These are phyloP conservation scores for Stagonosporopsis rhizophila DNA, from an alignment of 2,329 filamentous ascomycete genomes.

Conservation along the genomic window DNA sequence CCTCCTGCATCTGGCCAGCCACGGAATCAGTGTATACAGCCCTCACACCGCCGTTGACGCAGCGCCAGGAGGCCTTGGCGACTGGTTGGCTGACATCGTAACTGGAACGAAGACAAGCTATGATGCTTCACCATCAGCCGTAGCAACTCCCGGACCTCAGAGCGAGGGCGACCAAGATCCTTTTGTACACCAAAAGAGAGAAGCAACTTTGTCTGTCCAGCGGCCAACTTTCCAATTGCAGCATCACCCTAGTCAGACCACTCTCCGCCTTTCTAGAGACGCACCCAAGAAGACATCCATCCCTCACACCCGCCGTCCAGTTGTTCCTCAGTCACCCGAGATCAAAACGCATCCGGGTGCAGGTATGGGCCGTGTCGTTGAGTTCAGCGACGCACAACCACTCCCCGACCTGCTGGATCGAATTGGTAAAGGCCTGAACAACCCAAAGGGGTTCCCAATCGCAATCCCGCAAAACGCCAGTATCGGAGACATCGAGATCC, in stretches of 20 bases:
- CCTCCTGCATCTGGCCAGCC: constrained; percentile 79
- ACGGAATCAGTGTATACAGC: constrained; percentile 93
- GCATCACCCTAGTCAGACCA: constrained; percentile 57
- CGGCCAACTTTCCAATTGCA: constrained; percentile 55
- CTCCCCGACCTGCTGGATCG: constrained; percentile 67
- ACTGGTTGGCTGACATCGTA: constrained; percentile 91
- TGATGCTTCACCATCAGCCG: constrained; percentile 67
- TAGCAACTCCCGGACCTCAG: constrained; percentile 54
- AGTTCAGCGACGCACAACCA: constrained; percentile 60
- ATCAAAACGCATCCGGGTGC: constrained; percentile 56
- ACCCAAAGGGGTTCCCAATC: constrained; percentile 69
- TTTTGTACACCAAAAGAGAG: constrained; percentile 30
- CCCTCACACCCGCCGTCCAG: constrained; percentile 60
- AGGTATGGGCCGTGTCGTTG: constrained; percentile 68
- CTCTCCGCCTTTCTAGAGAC: constrained; percentile 44
- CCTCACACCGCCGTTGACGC: constrained; percentile 96
- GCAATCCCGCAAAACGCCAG: constrained; percentile 67
- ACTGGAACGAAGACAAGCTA: constrained; percentile 59
- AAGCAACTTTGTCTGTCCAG: constrained; percentile 25
- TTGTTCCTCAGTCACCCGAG: constrained; percentile 56
- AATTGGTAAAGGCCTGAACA: constrained; percentile 68
- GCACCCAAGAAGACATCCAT: constrained; percentile 25
- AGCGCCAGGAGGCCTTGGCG: constrained; percentile 82
- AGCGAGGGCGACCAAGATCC: constrained; percentile 43
- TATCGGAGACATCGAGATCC: constrained; percentile 64